Percentiles rank a stretch among this genome's conserved stretches.
Evolutionary conservation across 129 eudicot genomes (phyloP).

Genomic region (Flaveria linearis): DNA sequence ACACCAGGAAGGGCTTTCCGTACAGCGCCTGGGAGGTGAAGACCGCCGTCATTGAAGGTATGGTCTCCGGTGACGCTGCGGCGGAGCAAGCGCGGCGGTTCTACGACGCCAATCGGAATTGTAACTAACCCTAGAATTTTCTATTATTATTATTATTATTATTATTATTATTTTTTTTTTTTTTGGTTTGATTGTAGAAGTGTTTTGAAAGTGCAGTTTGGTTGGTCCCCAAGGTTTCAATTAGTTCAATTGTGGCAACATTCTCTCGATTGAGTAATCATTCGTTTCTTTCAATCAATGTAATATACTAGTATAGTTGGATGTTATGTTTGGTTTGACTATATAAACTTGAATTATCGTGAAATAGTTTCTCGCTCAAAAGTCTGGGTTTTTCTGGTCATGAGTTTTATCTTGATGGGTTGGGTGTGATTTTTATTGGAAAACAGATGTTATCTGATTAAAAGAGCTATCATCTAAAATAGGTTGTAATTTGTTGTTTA

Average conservation of each 20-base stretch:
- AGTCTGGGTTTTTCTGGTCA: too few relatives aligned
- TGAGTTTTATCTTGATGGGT: too few relatives aligned
- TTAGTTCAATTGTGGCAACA: not conserved
- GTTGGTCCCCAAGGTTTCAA: not conserved
- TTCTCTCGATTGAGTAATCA: not conserved
- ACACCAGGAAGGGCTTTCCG: constrained; percentile 67
- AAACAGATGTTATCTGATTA: too few relatives aligned
- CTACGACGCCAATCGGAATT: constrained; percentile 64
- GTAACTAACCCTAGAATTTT: constrained; percentile 40
- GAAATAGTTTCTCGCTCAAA: too few relatives aligned
- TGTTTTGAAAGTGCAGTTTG: not conserved
- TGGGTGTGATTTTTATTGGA: too few relatives aligned
- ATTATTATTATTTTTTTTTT: not conserved
- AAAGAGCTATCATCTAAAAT: too few relatives aligned
- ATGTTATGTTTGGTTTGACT: not conserved
- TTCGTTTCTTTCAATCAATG: not conserved
- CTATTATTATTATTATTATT: too few relatives aligned
- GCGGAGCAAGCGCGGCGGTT: constrained; percentile 57
- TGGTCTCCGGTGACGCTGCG: constrained; percentile 69
- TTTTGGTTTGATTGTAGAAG: not conserved
- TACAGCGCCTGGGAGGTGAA: constrained; percentile 86
- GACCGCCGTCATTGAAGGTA: constrained; percentile 58
- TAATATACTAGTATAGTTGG: not conserved
- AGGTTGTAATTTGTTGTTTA: too few relatives aligned
- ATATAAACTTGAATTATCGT: not conserved